Evolutionary conservation across 1,139 yeast species (phyloP), one percentile per base, ranked within the genome.

Genomic region (Blastobotrys arbuscula): DNA sequence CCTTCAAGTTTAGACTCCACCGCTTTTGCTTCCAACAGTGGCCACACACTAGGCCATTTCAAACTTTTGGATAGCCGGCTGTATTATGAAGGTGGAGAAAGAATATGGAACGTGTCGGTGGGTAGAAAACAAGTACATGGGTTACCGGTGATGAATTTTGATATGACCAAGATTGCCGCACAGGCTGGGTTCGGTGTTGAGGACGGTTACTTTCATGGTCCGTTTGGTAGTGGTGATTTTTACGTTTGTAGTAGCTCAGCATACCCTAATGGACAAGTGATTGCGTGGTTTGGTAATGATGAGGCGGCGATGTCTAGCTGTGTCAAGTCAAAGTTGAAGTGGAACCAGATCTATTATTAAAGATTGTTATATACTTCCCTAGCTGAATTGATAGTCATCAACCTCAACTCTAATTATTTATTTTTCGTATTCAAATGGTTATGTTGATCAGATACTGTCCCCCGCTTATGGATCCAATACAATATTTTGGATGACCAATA

Each of bases 151-250:
- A 18, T 42, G 20, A 33, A 19, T 3, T 10, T 34, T 15, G 15
- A 13, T 18, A 19, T 5, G 30, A 23, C 12, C 39, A 20, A 13
- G 19, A 23, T 21, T 3, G n/a, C 30, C 30, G 39, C 24, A 10
- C 44, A 42, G 39, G 34, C 3, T 2, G 44, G 44, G 15, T 42
- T 42, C 20, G n/a, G 13, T n/a, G 18, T 42, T 13, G 20, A 20
- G 3, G 31, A 33, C 20, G 36, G 34, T 8, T 26, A 26, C 21
- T 12, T 39, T 15, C 4, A 13, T 15, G 35, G 35, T 12, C 42
- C 42, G 18, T 33, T n/a, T 8, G 15, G n/a, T 6, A 6, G 9
- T 5, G 8, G 6, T 5, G 23, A 24, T 15, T 39, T 39, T 18
- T 28, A 18, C 23, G 20, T 26, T 18, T 38, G 40, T 16, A n/a